These are phyloP conservation scores for Cynanchum wilfordii DNA, from an alignment of 257 asterid genomes.

Conservation along the genomic window DNA sequence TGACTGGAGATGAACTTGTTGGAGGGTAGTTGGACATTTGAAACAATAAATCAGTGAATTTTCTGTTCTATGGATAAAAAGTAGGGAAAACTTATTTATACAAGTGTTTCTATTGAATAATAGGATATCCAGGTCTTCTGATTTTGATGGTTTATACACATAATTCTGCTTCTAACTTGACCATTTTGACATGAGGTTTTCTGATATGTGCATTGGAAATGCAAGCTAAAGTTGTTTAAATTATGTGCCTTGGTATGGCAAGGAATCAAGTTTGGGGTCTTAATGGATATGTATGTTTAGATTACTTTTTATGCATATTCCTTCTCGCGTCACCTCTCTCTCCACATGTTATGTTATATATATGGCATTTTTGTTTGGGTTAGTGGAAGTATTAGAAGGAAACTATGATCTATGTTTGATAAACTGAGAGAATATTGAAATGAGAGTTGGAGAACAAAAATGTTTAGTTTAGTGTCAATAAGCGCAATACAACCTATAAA, in stretches of 20 bases:
- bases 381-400: not conserved
- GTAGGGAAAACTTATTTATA: not conserved
- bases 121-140: not conserved
- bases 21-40: not conserved
- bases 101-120: not conserved
- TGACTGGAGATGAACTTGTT: no score
- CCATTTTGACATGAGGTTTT: not conserved
- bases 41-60: not conserved
- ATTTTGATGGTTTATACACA: not conserved
- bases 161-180: not conserved
- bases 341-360: not conserved
- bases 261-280: not conserved
- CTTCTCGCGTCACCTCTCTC: not conserved
- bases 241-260: not conserved
- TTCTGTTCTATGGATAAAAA: not conserved
- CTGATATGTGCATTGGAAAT: not conserved
- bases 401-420: not conserved
- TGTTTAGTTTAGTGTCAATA: not conserved
- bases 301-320: not conserved
- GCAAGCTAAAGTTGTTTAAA: not conserved
- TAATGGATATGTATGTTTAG: not conserved
- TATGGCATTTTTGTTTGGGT: not conserved
- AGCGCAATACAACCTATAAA: not conserved
- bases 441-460: not conserved
- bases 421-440: not conserved